phyloP scores from a whole-genome alignment of 2,329 filamentous ascomycete genomes.

The Lecanicillium sp. region DNA sequence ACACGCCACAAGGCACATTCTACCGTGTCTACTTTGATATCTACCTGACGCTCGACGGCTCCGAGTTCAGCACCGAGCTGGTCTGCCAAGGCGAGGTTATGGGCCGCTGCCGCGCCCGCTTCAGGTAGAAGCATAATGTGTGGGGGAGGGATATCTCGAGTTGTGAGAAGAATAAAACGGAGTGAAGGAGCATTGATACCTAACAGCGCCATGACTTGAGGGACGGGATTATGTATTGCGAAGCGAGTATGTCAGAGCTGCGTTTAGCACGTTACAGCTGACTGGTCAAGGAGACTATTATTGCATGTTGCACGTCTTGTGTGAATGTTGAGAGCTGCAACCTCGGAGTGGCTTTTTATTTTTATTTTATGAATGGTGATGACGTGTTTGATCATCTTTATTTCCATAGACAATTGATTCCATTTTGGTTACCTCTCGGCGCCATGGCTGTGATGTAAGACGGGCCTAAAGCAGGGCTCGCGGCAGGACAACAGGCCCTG shows the following conservation, averaged over 20 bases:
- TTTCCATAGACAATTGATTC: constrained; percentile 7
- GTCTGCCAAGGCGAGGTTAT: constrained; percentile 99
- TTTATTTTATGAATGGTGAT: constrained; percentile 10
- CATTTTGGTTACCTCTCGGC: not conserved
- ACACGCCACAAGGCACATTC: constrained; percentile 94
- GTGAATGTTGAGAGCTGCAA: constrained; percentile 9
- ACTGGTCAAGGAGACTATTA: not conserved
- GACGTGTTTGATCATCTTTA: constrained; percentile 7
- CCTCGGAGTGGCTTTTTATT: constrained; percentile 7
- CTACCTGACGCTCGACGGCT: constrained; percentile 91
- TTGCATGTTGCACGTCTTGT: constrained; percentile 11
- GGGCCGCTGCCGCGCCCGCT: constrained; percentile 90
- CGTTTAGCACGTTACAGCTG: constrained; percentile 2
- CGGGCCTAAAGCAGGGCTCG: not conserved
- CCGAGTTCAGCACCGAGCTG: constrained; percentile 94
- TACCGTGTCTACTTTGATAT: constrained; percentile 77
- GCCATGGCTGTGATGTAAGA: not conserved
- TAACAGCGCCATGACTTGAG: constrained; percentile 11
- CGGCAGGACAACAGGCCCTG: no score
- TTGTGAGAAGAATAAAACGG: constrained; percentile 1
- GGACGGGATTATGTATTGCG: not conserved
- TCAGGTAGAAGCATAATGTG: constrained; percentile 46
- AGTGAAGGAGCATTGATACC: constrained; percentile 13
- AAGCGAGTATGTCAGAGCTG: not conserved
- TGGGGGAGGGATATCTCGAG: not conserved